A percentile compares a stretch with the other conserved stretches of the same genome.
These are phyloP conservation scores for Penicillium sp. DNA, from an alignment of 2,329 filamentous ascomycete genomes.

Conservation along the genomic window DNA sequence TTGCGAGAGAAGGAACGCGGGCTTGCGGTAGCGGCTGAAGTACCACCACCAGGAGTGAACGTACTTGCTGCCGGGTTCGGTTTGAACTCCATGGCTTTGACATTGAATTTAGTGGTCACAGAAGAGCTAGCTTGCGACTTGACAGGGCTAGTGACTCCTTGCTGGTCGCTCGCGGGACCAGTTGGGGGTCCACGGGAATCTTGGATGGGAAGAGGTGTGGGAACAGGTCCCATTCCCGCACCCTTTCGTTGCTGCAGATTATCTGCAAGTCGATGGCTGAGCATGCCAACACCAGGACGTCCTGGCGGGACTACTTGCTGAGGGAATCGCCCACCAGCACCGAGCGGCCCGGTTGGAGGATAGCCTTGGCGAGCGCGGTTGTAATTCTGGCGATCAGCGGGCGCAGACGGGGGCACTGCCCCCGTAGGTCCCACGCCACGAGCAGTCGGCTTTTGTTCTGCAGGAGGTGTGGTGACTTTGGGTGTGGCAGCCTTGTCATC, in stretches of 20 bases:
- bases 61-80: conserved; percentile 77
- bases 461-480: conserved; percentile 46
- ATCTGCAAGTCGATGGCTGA: conserved; percentile 53
- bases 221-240: conserved; percentile 43
- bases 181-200: conserved; percentile 72
- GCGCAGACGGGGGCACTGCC: conserved; percentile 35
- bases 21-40: conserved; percentile 63
- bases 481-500: conserved; percentile 53
- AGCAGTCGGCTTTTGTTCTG: conserved; percentile 54
- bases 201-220: conserved; percentile 57
- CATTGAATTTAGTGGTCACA: conserved; percentile 57
- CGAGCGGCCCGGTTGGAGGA: conserved; percentile 49
- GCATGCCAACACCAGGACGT: conserved; percentile 45
- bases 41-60: conserved; percentile 70
- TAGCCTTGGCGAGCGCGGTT: conserved; percentile 49
- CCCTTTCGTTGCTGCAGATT: conserved; percentile 55
- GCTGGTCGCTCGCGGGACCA: conserved; percentile 64
- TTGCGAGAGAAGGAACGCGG: conserved; percentile 62
- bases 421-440: conserved; percentile 46
- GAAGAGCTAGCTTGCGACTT: conserved; percentile 55
- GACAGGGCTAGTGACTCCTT: conserved; percentile 42
- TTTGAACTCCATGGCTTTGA: conserved; percentile 71
- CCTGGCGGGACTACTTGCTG: conserved; percentile 46
- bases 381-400: conserved; percentile 50
- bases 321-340: conserved; percentile 40